Evolutionary conservation across 306 rosid genomes (phyloP), one percentile per base, ranked within the genome.

Genomic region (Quercus gilva): DNA sequence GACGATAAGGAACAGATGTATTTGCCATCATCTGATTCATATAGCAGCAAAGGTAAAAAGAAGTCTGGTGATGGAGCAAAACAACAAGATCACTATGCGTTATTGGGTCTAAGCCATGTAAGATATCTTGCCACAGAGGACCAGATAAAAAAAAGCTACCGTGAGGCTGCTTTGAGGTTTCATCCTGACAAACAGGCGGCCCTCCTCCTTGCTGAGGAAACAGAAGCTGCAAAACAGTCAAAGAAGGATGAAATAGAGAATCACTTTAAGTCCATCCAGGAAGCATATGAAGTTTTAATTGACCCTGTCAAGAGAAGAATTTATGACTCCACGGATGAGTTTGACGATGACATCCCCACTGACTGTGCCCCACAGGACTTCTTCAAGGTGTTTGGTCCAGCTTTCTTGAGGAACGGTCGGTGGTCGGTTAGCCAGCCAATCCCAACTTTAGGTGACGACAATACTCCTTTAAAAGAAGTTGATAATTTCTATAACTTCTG

Each of bases 131-230:
- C 99, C 70, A 86, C 98, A 0, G 99, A 96, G 86, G 99, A 96
- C 21, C 97, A 96, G 86, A 96, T 96, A 64, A 87, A 86, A 55
- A 96, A 91, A 86, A 87, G 96, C 83, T 96, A 96, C 55, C 96
- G 97, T n/a, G 97, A 96, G 78, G 87, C 96, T 85, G 98, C 99
- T 37, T 81, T 96, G 90, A 96, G 83, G 78, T 88, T 88, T 88
- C 99, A 96, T 84, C 99, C 97, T 21, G 99, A 96, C 85, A 96
- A 96, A 81, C 98, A 91, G 86, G 97, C 98, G 76, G 85, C 97
- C 28, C 90, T 89, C 69, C 85, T 96, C 77, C 96, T 96, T 80
- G 90, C 88, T 1, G 99, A 91, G 89, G 89, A 80, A 85, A 93
- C 93, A 60, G 99, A 93, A 85, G 86, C 88, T 35, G 93, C 92